Base-by-base conservation (phyloP, 2,329 filamentous ascomycete species). In the Sclerotinia borealis region DNA sequence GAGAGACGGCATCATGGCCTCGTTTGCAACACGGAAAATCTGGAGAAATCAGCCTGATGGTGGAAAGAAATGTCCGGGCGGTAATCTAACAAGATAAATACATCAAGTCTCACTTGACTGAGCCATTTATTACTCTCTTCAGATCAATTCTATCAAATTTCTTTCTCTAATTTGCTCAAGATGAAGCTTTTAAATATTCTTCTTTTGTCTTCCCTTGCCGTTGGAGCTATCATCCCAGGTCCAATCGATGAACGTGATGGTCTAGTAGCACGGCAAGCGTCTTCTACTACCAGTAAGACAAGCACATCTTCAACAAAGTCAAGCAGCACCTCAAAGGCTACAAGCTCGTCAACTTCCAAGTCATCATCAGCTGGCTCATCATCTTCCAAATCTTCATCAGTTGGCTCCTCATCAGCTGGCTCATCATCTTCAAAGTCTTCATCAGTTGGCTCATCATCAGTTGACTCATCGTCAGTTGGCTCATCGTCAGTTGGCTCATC, bases 101-200 rank as follows among this genome's bases (percentile, higher is more conserved):
- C 60, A 50, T 22, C 13, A 31, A 27, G 54, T 63, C 34, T 56
- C 51, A 63, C 45, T 63, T 47, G 25, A 39, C 25, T 31, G 36
- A 9, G 13, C 9, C 36, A 48, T 13, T 49, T 58, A 37, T 63
- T 34, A 58, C 60, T 58, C 41, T 63, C 60, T 62, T 48, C 31
- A 58, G 60, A 62, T 55, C 60, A 63, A 27, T 45, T 58, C 25
- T 17, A 39, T 37, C 37, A 56, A 36, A 17, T 58, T 58, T 61
- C 54, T 48, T 58, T 55, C 51, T 63, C 51, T 22, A 63, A 48
- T 31, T 58, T 58, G 51, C 60, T 63, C 60, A 58, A 34, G n/a
- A 63, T 63, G 60, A 63, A 58, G 60, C 34, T 63, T 6, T 58
- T 48, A 19, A 58, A 63, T 58, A 41, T 63, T 58, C 19, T 63